Conservation (phyloP, 169 alveolate species). For the Plasmodium sp. region DNA sequence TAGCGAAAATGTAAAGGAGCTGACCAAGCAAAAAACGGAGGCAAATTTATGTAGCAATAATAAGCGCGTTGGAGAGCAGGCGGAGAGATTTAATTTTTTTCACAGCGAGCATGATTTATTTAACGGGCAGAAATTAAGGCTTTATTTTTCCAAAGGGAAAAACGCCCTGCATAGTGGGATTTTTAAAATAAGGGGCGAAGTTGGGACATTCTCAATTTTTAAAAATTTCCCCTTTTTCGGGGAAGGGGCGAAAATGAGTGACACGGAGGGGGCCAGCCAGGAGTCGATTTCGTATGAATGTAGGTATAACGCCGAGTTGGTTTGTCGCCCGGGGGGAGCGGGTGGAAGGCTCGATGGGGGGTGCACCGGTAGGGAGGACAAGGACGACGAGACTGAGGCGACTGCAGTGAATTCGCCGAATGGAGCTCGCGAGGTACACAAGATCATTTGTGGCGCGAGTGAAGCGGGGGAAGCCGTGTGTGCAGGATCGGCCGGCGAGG, state of each 20-base stretch:
- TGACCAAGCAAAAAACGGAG: not conserved
- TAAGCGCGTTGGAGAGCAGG: not conserved
- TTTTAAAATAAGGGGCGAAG: slow-evolving; percentile 25
- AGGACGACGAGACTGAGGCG: not conserved
- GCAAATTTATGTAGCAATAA: not conserved
- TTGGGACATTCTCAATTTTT: slow-evolving; percentile 24
- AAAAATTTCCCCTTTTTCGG: slow-evolving; percentile 21
- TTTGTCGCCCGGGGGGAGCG: not conserved
- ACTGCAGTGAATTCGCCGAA: not conserved
- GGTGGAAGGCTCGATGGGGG: not conserved
- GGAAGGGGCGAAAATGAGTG: not conserved
- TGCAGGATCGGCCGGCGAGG: not conserved
- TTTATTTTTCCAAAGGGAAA: slow-evolving; percentile 33
- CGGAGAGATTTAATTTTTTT: slow-evolving; percentile 10
- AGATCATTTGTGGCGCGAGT: not conserved
- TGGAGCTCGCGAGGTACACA: not conserved
- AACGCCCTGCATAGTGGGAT: not conserved
- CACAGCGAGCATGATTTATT: slow-evolving; percentile 49
- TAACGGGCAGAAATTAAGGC: not conserved
- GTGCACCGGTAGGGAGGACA: not conserved
- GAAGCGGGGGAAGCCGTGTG: not conserved
- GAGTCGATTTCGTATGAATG: not conserved
- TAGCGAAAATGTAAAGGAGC: slow-evolving; percentile 5
- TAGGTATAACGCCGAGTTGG: not conserved
- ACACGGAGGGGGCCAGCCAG: not conserved